phyloP scores from a whole-genome alignment of 2,329 filamentous ascomycete species.

The Rhinocladiella similis region DNA sequence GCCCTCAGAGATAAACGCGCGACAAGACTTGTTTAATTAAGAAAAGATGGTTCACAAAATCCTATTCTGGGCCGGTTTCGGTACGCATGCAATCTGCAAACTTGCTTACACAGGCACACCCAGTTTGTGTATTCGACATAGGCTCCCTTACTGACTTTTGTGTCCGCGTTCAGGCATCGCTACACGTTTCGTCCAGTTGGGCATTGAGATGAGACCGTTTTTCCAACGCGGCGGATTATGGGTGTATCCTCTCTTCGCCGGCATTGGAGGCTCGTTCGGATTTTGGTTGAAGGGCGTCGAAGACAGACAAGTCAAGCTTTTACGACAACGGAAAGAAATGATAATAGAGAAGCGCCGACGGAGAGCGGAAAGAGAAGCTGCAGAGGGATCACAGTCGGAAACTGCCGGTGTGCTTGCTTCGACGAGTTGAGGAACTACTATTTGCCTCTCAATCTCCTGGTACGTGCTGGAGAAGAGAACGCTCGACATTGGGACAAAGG shows the following conservation, averaged over 20 bases:
- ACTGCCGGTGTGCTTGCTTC: slow-evolving; percentile 24
- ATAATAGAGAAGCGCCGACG: slow-evolving; percentile 88
- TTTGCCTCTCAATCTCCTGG: too few relatives aligned
- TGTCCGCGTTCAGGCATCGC: slow-evolving; percentile 67
- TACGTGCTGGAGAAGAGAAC: too few relatives aligned
- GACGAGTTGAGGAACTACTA: slow-evolving; percentile 21
- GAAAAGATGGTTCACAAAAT: slow-evolving; percentile 52
- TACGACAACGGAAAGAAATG: slow-evolving; percentile 74
- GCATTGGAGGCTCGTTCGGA: slow-evolving; percentile 85
- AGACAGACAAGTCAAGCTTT: slow-evolving; percentile 72
- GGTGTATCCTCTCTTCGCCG: slow-evolving; percentile 88
- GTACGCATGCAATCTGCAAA: slow-evolving; percentile 54
- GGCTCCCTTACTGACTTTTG: not conserved
- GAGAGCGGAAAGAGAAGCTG: slow-evolving; percentile 66
- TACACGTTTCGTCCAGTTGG: slow-evolving; percentile 92
- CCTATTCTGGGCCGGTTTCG: slow-evolving; percentile 70
- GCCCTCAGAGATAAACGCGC: too few relatives aligned
- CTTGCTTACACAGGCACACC: not conserved
- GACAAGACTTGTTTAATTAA: slow-evolving; percentile 5
- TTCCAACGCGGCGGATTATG: slow-evolving; percentile 82
- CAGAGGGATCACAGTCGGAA: slow-evolving; percentile 22
- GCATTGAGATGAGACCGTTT: slow-evolving; percentile 96
- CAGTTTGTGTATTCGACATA: too few relatives aligned
- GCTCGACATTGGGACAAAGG: not conserved
- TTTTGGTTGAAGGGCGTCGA: slow-evolving; percentile 96